Evolutionary conservation across 139 green algal genomes (phyloP), one percentile per base, ranked within the genome.

Genomic region (Axilococcus clingmanii): DNA sequence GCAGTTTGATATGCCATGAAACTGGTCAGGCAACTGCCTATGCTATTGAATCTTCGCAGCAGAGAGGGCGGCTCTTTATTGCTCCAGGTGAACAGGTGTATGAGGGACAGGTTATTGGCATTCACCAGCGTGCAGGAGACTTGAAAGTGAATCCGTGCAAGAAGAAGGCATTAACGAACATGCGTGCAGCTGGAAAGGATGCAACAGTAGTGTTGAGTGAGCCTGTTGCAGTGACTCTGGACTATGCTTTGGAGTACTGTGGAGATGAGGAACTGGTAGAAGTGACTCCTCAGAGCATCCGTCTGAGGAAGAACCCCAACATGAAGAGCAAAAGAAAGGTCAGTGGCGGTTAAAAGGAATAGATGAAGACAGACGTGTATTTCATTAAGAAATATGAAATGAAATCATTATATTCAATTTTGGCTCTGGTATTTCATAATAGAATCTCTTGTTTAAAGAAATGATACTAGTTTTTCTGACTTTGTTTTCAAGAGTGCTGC

Each of bases 131-230:
- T 41, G 59, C 62, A 2, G 88, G 84, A 1, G 93, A 99, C 71
- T 76, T 99, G 20, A 81, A 86, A 55, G 65, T 99, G 45, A 99
- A 99, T 62, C 76, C 89, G 1, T 95, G 85, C 86, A 99, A 98
- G 74, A 77, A 76, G 59, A 99, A 99, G 85, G 69, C 72, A 27
- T 52, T 68, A 23, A 97, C 84, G 40, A 94, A 95, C 74, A 83
- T 92, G 71, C 75, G 84, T 30, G 81, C 79, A 25, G 73, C 84
- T 0, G 63, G 70, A 48, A 88, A 86, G 35, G 81, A 94, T 22
- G 54, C 66, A 38, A 75, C 60, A 11, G 40, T 57, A 0, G 77
- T 72, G 2, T 78, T 94, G 22, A 70, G 77, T 41, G 77, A 86
- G 66, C 55, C 85, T 23, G 78, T 83, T 47, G 57, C 63, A 48